These are phyloP conservation scores for Saccharomyces mikatae DNA, from an alignment of 805 yeast genomes.

Conservation along the genomic window DNA sequence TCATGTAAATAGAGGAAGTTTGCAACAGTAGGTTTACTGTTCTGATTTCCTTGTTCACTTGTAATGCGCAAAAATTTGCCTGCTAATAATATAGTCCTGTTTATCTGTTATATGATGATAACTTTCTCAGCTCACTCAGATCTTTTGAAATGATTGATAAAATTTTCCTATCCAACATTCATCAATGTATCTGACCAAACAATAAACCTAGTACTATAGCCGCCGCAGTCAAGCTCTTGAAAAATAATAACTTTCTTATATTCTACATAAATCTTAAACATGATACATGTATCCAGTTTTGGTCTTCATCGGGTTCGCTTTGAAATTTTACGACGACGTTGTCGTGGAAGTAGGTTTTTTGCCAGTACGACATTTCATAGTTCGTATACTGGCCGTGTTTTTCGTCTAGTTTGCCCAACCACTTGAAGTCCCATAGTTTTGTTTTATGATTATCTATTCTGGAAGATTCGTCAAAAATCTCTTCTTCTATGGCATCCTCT, in stretches of 20 bases:
- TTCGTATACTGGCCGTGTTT: slow-evolving; percentile 42
- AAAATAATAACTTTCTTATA: not conserved
- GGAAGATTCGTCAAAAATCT: slow-evolving; percentile 18
- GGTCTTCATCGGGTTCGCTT: slow-evolving; percentile 15
- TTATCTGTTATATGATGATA: not conserved
- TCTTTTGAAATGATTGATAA: not conserved
- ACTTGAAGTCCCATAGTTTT: slow-evolving; percentile 37
- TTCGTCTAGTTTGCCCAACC: slow-evolving; percentile 31
- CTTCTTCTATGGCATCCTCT: slow-evolving; percentile 16
- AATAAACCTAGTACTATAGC: not conserved
- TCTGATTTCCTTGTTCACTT: not conserved
- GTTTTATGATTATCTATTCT: slow-evolving; percentile 13
- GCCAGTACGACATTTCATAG: slow-evolving; percentile 53
- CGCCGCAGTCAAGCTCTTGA: not conserved
- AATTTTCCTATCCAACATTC: not conserved
- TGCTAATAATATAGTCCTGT: not conserved
- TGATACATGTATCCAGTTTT: slow-evolving; percentile 22
- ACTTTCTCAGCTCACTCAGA: not conserved
- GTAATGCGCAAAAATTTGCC: not conserved
- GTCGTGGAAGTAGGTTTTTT: slow-evolving; percentile 38
- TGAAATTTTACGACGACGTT: slow-evolving; percentile 36
- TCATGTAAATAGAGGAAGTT: not conserved
- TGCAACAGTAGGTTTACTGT: not conserved
- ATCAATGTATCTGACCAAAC: not conserved
- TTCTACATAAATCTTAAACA: slow-evolving; percentile 21